Evolutionary conservation across 208 protist genomes (phyloP), one percentile per base, ranked within the genome.

Genomic region (Trypanosoma grayi): DNA sequence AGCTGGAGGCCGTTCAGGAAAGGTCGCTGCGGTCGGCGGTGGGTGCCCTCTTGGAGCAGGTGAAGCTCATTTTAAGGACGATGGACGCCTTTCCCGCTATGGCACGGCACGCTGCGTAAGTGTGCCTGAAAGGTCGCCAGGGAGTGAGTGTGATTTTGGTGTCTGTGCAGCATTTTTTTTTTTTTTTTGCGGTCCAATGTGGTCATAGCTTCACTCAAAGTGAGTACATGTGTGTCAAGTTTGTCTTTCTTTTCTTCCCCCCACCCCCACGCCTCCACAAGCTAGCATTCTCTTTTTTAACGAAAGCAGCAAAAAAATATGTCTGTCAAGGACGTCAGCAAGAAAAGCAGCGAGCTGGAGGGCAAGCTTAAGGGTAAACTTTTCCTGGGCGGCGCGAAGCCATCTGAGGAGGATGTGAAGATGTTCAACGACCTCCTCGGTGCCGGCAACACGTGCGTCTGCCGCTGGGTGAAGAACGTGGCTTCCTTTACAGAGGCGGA

Each of bases 401-500:
- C 84, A 22, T 70, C 74, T 14, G 69, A 71, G 7, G 81, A 85
- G 56, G 84, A 88, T 51, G 79, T 88, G 70, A 83, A 81, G 71
- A 37, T 51, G 55, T 86, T 88, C 65, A 85, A 85, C 70, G 78
- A 87, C 55, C 69, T 89, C 46, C 73, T 89, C 11, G 84, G 84
- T 24, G 73, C 48, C 31, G 59, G 44, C 37, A 70, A 91, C 71
- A 48, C 46, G 33, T 73, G 59, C 59, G 34, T 88, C 48, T 80
- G 81, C 69, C 81, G 83, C 25, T 90, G 83, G 83, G 81, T 70
- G 51, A 88, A 88, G 76, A 68, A 88, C 64, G 79, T 90, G 68
- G 77, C 81, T 24, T 81, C 80, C 36, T 87, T 75, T 66, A 70
- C 77, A 14, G 83, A 76, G 60, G 58, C 52, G 25, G 78, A 83